phyloP scores from a whole-genome alignment of 805 yeast genomes.

The Candida insectorum region DNA sequence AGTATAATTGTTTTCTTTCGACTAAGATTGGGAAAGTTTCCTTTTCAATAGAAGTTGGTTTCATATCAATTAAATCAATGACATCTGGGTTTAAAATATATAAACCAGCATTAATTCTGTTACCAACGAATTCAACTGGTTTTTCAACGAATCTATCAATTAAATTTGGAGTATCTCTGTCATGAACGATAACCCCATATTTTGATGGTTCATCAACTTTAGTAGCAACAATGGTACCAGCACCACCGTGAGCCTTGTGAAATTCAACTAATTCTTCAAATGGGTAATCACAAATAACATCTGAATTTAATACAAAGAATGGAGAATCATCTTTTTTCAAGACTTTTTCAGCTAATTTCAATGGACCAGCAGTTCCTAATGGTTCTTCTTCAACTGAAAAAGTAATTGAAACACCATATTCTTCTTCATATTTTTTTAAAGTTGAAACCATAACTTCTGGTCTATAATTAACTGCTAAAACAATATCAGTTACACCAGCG shows the following conservation, averaged over 20 bases:
- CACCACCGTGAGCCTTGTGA: conserved; percentile 96
- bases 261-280: conserved; percentile 86
- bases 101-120: conserved; percentile 99
- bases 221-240: conserved; percentile 98
- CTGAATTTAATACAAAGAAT: conserved; percentile 96
- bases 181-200: conserved; percentile 99
- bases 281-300: conserved; percentile 98
- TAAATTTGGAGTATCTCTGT: conserved; percentile 89
- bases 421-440: conserved; percentile 88
- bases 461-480: conserved; percentile 97
- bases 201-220: conserved; percentile 99
- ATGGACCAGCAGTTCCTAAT: conserved; percentile 98
- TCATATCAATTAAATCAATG: conserved; percentile 92
- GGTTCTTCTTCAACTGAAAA: conserved; percentile 99
- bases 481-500: conserved; percentile 99
- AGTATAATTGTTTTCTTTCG: conserved; percentile 81
- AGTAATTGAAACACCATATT: conserved; percentile 91
- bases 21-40: conserved; percentile 98
- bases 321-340: conserved; percentile 94
- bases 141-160: conserved; percentile 99
- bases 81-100: conserved; percentile 97
- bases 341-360: conserved; percentile 92
- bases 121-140: conserved; percentile 99
- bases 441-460: conserved; percentile 99
- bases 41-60: conserved; percentile 99